These are phyloP conservation scores for Kurtzmaniella cleridarum DNA, from an alignment of 805 yeast species.

Conservation along the genomic window DNA sequence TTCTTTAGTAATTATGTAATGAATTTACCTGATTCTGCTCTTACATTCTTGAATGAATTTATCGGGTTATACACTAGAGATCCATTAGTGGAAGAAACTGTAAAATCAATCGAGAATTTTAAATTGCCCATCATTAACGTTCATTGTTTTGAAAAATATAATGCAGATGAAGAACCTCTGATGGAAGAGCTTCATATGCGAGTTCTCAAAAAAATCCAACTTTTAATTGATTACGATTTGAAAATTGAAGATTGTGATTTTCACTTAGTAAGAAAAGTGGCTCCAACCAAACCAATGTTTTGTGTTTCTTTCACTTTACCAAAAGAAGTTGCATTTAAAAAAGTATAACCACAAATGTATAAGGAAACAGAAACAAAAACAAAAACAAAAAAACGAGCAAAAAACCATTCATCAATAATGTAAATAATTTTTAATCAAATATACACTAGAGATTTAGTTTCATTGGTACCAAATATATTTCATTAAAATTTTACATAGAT, in stretches of 20 bases:
- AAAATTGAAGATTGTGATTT: conserved; percentile 49
- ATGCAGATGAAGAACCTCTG: conserved; percentile 69
- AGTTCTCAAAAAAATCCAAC: conserved; percentile 47
- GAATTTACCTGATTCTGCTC: conserved; percentile 94
- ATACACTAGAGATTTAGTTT: background rate
- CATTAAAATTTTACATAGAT: too few relatives aligned
- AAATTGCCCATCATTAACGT: conserved; percentile 74
- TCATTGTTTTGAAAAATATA: conserved; percentile 88
- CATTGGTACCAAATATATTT: too few relatives aligned
- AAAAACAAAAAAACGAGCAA: too few relatives aligned
- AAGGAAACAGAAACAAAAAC: too few relatives aligned
- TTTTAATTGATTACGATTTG: conserved; percentile 41
- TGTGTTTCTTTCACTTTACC: conserved; percentile 80
- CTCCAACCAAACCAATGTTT: conserved; percentile 96
- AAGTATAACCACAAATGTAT: background rate
- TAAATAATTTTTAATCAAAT: background rate
- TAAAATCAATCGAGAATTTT: conserved; percentile 39
- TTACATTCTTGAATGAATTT: conserved; percentile 73
- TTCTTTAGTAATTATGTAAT: conserved; percentile 73
- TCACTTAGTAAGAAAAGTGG: conserved; percentile 88
- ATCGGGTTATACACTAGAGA: conserved; percentile 58
- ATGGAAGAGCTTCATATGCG: conserved; percentile 64
- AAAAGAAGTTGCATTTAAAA: conserved; percentile 52
- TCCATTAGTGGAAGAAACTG: conserved; percentile 28
- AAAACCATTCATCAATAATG: too few relatives aligned